Percentiles rank a stretch among this genome's conserved stretches.
phyloP scores from a whole-genome alignment of 1,139 yeast species.

The Blastobotrys buckinghamii region DNA sequence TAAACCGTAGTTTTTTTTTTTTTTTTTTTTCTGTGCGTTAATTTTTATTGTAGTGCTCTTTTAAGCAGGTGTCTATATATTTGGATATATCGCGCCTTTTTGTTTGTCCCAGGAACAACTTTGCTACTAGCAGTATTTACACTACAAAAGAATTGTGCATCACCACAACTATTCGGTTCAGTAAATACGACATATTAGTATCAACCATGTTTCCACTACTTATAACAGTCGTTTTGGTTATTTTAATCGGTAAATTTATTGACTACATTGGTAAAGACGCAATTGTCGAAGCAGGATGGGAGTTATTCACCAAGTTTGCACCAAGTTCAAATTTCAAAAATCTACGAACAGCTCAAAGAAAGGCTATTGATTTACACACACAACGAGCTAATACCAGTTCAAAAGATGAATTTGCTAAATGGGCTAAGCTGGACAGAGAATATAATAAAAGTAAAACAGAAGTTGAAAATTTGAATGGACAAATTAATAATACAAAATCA shows the following conservation, averaged over 20 bases:
- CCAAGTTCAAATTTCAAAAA: slow-evolving; percentile 33
- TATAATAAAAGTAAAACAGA: slow-evolving; percentile 54
- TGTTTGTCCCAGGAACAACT: no score
- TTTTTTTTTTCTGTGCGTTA: no score
- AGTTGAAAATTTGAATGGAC: slow-evolving; percentile 38
- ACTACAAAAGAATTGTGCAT: no score
- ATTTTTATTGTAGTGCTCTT: no score
- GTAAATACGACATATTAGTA: no score
- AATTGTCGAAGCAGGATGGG: slow-evolving; percentile 35
- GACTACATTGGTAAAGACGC: slow-evolving; percentile 26
- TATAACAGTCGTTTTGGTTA: slow-evolving; percentile 5
- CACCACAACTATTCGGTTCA: no score
- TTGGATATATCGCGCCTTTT: no score
- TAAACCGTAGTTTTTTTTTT: no score
- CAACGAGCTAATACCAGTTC: slow-evolving; percentile 66
- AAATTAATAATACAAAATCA: slow-evolving; percentile 27
- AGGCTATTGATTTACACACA: slow-evolving; percentile 44
- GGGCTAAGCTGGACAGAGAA: slow-evolving; percentile 87
- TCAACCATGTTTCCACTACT: slow-evolving; percentile 5
- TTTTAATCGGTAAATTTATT: slow-evolving; percentile 15
- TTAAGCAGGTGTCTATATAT: no score
- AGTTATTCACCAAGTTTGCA: slow-evolving; percentile 36
- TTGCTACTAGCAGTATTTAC: no score
- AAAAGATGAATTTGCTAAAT: slow-evolving; percentile 89
- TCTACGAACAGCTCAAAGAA: slow-evolving; percentile 39